Evolutionary conservation across 768 basidiomycete species (phyloP).

Genomic region (Myochromella boudieri): DNA sequence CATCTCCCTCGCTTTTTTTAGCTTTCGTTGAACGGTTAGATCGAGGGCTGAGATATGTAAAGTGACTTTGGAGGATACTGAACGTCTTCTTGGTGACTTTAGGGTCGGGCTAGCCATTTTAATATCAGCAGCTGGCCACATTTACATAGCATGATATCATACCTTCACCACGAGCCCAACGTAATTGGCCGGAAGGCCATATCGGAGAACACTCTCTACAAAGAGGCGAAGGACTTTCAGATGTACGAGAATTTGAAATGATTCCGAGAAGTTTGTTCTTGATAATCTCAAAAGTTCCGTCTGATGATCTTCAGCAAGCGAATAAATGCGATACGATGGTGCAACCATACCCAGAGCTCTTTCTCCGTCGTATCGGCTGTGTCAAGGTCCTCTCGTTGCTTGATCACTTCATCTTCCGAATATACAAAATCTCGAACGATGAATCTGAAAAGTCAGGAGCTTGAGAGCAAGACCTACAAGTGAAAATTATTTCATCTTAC

Average conservation of each 20-base stretch:
- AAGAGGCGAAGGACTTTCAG: slow-evolving; percentile 90
- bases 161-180: slow-evolving; percentile 81
- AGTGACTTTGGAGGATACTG: slow-evolving; percentile 68
- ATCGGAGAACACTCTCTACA: slow-evolving; percentile 92
- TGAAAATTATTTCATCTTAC: slow-evolving; percentile 38
- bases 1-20: slow-evolving; percentile 48
- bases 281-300: slow-evolving; percentile 89
- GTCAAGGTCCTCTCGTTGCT: slow-evolving; percentile 79
- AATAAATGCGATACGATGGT: background rate
- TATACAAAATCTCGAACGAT: slow-evolving; percentile 93
- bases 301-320: slow-evolving; percentile 38
- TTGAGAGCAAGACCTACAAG: background rate
- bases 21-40: slow-evolving; percentile 48
- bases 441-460: slow-evolving; percentile 54
- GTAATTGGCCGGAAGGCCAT: slow-evolving; percentile 93
- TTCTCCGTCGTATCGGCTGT: slow-evolving; percentile 85
- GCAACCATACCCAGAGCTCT: slow-evolving; percentile 94
- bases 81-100: slow-evolving; percentile 83
- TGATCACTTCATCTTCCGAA: slow-evolving; percentile 77
- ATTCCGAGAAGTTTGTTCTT: slow-evolving; percentile 95
- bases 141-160: background rate
- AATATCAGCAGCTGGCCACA: background rate
- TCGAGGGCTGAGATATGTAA: slow-evolving; percentile 77
- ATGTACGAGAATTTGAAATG: slow-evolving; percentile 91
- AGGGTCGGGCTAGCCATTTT: slow-evolving; percentile 68